Evolutionary conservation across 129 eudicot genomes (phyloP).

Genomic region (Lonicera japonica): DNA sequence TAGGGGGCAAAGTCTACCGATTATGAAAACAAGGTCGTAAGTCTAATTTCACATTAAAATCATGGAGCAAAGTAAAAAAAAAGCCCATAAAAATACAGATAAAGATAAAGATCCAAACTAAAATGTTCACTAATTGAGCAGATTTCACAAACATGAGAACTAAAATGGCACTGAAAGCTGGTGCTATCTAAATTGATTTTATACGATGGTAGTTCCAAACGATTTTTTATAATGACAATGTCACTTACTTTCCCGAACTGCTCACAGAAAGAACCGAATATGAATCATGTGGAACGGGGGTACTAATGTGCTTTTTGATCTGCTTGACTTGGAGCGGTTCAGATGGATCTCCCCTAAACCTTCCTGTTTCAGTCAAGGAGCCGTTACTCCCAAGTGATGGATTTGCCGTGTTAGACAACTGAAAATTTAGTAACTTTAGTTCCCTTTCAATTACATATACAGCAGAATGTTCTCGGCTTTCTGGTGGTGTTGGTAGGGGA

Average conservation of each 20-base stretch:
- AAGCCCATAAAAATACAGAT: no score
- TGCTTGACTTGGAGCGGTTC: conserved; percentile 88
- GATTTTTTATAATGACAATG: neutral
- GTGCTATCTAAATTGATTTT: no score
- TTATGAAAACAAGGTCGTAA: no score
- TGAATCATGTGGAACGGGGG: conserved; percentile 98
- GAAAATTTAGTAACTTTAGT: conserved; percentile 75
- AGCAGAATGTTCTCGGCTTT: conserved; percentile 85
- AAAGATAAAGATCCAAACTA: no score
- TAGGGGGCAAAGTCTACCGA: no score
- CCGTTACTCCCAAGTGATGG: conserved; percentile 86
- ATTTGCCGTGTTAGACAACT: conserved; percentile 71
- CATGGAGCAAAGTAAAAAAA: no score
- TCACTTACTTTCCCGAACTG: conserved; percentile 96
- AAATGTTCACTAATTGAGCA: no score
- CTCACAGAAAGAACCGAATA: conserved; percentile 85
- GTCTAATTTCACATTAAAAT: no score
- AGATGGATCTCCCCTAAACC: conserved; percentile 70
- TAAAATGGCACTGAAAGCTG: no score
- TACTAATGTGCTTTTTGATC: conserved; percentile 81
- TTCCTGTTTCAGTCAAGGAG: conserved; percentile 68
- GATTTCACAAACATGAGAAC: no score
- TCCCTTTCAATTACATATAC: conserved; percentile 87
- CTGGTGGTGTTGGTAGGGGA: conserved; percentile 78
- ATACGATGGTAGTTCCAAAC: no score